Evolutionary conservation across 768 basidiomycete genomes (phyloP), one percentile per base, ranked within the genome.

Genomic region (Naematelia aurantialba): DNA sequence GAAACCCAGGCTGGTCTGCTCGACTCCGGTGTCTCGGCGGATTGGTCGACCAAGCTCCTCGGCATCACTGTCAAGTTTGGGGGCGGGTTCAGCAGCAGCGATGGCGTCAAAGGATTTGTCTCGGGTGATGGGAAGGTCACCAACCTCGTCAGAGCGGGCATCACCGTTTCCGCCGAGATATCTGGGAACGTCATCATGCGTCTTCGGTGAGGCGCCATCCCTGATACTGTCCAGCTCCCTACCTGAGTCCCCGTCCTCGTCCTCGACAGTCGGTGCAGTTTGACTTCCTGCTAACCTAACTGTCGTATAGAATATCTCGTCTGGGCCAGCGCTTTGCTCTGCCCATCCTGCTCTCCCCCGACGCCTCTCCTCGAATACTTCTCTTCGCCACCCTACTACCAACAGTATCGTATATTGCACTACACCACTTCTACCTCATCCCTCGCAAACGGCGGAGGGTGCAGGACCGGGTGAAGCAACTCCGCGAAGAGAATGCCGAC

Each of bases 401-500:
- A 1, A 73, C 76, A 4, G 58, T 69, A 0, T 56, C 68, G 4
- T 75, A 79, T 50, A 62, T 72, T 17, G 75, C 74, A 1, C 46
- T 77, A 11, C 76, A 80, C 53, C 69, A 79, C 55, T 71, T 74
- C 26, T 67, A 76, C 44, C 65, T 80, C 53, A 60, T 66, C 0
- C 79, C 80, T 0, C 55, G 72, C 1, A 69, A 75, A 62, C 65
- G 66, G 27, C 58, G 67, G 24, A 55, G 66, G 14, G 65, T 76
- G 24, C 59, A 62, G n/a, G 59, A 69, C 56, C 84, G 85, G 70
- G 83, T 91, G 68, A 82, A 82, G 27, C 81, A 84, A 39, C 82
- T 87, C 31, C 83, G 85, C 54, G 82, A 81, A 62, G 82, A 82
- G 42, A 77, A 85, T 56, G 80, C 83, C 52, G 86, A 89, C 58